These are phyloP conservation scores for Dimocarpus longan DNA, from an alignment of 345 rosid species.

Conservation along the genomic window DNA sequence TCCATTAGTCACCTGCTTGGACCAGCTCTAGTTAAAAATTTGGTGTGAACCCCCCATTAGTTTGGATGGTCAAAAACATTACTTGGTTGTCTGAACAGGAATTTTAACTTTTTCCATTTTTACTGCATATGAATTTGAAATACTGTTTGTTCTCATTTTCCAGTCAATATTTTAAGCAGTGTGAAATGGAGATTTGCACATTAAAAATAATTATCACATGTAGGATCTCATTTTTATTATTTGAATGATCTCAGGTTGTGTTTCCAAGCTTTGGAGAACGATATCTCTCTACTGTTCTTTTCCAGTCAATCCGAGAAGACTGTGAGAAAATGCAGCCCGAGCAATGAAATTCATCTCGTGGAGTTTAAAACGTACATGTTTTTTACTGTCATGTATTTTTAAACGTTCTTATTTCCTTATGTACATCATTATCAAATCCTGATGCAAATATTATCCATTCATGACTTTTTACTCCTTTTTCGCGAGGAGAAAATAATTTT, in stretches of 20 bases:
- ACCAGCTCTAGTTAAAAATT: not conserved
- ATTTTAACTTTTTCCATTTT: not conserved
- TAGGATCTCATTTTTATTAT: not conserved
- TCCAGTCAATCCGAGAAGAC: constrained; percentile 90
- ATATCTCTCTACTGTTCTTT: constrained; percentile 80
- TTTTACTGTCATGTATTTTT: not conserved
- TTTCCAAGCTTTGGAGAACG: constrained; percentile 97
- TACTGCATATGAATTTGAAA: not conserved
- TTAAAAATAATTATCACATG: not conserved
- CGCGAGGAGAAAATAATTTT: not conserved
- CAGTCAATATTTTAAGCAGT: not conserved
- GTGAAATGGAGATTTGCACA: not conserved
- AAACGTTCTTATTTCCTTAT: not conserved
- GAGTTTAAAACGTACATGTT: not conserved
- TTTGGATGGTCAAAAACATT: not conserved
- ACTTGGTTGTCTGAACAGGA: not conserved
- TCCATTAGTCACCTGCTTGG: not conserved
- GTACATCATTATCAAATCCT: not conserved
- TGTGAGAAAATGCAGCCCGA: constrained; percentile 87
- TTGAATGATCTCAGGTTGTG: constrained; percentile 60
- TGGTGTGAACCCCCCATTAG: not conserved
- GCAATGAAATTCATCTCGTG: constrained; percentile 29
- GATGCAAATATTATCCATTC: not conserved
- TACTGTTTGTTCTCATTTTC: not conserved
- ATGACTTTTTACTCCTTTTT: not conserved